A percentile compares a stretch with the other conserved stretches of the same genome.
Conservation (phyloP, 2,329 filamentous ascomycete genomes). For the Xenosphaeropsis pyriputrescens region DNA sequence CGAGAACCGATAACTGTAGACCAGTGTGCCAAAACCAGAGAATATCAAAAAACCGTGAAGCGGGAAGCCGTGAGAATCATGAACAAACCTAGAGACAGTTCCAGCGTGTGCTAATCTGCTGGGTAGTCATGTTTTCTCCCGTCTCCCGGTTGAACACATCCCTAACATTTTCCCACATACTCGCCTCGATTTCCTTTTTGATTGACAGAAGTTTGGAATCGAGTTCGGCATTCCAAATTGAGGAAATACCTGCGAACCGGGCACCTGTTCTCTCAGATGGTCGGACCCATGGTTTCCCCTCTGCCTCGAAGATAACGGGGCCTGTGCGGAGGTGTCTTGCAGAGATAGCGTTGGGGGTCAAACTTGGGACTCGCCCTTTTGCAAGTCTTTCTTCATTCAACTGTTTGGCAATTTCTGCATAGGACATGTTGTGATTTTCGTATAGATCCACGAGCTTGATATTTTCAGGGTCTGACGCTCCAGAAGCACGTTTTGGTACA, state of each 20-base stretch:
- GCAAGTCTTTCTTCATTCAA: conserved; percentile 11
- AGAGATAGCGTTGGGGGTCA: conserved; percentile 11
- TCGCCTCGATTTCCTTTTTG: conserved; percentile 6
- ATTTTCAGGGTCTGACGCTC: conserved; percentile 17
- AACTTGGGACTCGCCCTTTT: conserved; percentile 6
- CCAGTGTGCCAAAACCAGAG: no score
- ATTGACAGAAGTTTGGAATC: conserved; percentile 7
- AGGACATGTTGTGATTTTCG: conserved; percentile 8
- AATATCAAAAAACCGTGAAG: no score
- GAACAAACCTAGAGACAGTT: no score
- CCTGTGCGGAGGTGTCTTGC: conserved; percentile 17
- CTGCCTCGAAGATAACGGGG: conserved; percentile 13
- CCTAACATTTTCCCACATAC: conserved; percentile 11
- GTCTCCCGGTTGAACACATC: conserved; percentile 5
- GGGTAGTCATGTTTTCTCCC: conserved; percentile 2
- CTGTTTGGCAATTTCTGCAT: conserved; percentile 8
- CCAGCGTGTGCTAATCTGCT: no score
- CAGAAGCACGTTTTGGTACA: conserved; percentile 12
- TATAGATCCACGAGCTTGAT: conserved; percentile 15
- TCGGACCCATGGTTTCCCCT: conserved; percentile 12
- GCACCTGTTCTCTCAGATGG: conserved; percentile 7
- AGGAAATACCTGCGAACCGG: not conserved
- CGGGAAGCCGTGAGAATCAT: no score
- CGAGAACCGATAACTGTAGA: no score
- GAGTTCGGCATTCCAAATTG: conserved; percentile 3